Evolutionary conservation across 2,329 filamentous ascomycete genomes (phyloP), one percentile per base, ranked within the genome.

Genomic region (Claviceps pusilla): DNA sequence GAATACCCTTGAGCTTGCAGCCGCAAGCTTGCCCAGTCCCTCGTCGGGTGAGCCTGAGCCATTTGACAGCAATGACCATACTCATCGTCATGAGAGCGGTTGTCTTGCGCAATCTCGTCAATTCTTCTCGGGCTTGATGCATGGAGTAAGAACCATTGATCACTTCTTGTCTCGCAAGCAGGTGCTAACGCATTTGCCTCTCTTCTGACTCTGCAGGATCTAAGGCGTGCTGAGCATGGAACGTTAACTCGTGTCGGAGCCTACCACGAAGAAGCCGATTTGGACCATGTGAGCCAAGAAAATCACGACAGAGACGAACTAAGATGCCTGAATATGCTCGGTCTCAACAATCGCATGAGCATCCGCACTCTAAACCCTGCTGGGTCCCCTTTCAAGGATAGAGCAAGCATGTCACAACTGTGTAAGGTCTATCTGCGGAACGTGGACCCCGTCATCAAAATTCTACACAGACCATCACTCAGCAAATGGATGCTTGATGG

Each of bases 401-500:
- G 31, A 45, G 24, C 24, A 3, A 35, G 9, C n/a, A 33, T 37
- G 9, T 31, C 29, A n/a, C 42, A 56, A 9, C 43, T 58, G 3
- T 57, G 54, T 7, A 41, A 19, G 16, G 35, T 57, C 10, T 58
- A 56, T 31, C 54, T 58, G 12, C 31, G 24, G 7, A 56, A 58
- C 35, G 57, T 58, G 35, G 57, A 58, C 50, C 56, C 57, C 12
- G 50, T 58, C 31, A 50, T 58, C 52, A 58, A 58, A 42, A 53
- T 57, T n/a, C 54, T 58, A n/a, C 56, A 58, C 49, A 48, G 57
- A 10, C 54, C 57, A 14, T 56, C 56, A 7, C 19, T 58, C 1
- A 49, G 50, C 33, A 46, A 31, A 12, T 58, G 54, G 52, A 59
- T 66, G 55, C 7, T 64, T 29, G 50, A 59, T 0, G 59, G 57